Conservation (phyloP, 2,329 filamentous ascomycete species). For the Fusarium equiseti region DNA sequence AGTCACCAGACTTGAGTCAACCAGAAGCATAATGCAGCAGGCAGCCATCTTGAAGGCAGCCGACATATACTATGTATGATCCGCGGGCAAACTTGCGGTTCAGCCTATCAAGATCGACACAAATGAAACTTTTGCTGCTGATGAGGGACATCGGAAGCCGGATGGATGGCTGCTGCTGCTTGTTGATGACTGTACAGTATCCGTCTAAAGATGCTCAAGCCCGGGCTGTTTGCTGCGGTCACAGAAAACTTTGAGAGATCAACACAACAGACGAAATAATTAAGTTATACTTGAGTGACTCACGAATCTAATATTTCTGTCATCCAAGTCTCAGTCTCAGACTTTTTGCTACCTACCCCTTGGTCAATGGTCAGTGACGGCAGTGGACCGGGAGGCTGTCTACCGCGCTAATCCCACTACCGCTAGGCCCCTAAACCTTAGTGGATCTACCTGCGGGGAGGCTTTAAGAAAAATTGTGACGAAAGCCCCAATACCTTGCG, state of each 20-base stretch:
- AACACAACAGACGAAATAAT: background rate
- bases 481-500: constrained; percentile 44
- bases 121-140: background rate
- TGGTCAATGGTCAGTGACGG: constrained; percentile 8
- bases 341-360: background rate
- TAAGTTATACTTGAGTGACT: background rate
- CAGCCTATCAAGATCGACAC: constrained; percentile 2
- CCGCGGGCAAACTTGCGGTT: constrained; percentile 1
- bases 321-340: background rate
- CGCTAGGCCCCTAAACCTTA: constrained; percentile 29
- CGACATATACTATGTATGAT: background rate
- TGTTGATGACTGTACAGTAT: constrained; percentile 13
- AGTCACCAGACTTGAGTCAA: background rate
- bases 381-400: constrained; percentile 14
- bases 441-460: constrained; percentile 42
- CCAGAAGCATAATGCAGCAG: background rate
- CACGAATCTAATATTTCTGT: background rate
- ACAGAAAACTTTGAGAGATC: background rate
- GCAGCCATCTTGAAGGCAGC: background rate
- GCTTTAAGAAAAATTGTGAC: constrained; percentile 51
- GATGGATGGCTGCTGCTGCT: constrained; percentile 21
- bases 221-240: constrained; percentile 1
- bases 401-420: constrained; percentile 33
- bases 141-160: constrained; percentile 35
- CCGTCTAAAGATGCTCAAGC: background rate